Base-by-base conservation (phyloP, 805 yeast genomes). In the Saccharomycopsis babjevae region DNA sequence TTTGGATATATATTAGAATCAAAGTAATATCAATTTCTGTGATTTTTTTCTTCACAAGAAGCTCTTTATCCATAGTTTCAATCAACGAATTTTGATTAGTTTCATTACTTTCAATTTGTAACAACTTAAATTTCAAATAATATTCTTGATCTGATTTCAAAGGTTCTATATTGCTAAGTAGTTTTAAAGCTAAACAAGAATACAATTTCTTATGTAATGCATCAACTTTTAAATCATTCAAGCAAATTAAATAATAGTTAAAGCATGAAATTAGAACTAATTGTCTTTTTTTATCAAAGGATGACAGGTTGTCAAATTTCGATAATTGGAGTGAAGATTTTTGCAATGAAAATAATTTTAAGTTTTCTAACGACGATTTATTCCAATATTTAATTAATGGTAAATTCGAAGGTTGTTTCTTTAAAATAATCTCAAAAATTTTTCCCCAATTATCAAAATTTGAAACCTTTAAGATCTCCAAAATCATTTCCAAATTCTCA, bases 111-210 rank as follows among this genome's bases (percentile, higher is more conserved):
- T 73, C 65, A 54, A 74, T 70, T 62, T 20, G 30, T 3, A 84
- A 71, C 1, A 88, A 76, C 50, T 77, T 73, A 1, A 83, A 83
- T 61, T 78, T 78, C 1, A 89, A 81, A 65, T 74, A 89, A 1
- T 79, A 72, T 62, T 91, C 96, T 66, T 89, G 96, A 8, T 86
- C 81, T 22, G 76, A 74, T 50, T 74, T 65, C 54, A 77, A 74
- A 0, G 93, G 89, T 54, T 74, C 73, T 18, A 79, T 68, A n/a
- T 72, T 71, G 34, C 79, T 83, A 34, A 87, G 69, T 64, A 86
- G 69, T 65, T 85, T 82, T 61, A 77, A 67, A 0, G 90, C 92
- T 39, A 90, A 72, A 61, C 78, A 74, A 1, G 89, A 85, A 62
- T 82, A 82, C 43, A 90, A 71, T 43, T 70, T 73, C 57, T 68